These are phyloP conservation scores for Acanthamoeba royreba DNA, from an alignment of 208 protist genomes.

Conservation along the genomic window DNA sequence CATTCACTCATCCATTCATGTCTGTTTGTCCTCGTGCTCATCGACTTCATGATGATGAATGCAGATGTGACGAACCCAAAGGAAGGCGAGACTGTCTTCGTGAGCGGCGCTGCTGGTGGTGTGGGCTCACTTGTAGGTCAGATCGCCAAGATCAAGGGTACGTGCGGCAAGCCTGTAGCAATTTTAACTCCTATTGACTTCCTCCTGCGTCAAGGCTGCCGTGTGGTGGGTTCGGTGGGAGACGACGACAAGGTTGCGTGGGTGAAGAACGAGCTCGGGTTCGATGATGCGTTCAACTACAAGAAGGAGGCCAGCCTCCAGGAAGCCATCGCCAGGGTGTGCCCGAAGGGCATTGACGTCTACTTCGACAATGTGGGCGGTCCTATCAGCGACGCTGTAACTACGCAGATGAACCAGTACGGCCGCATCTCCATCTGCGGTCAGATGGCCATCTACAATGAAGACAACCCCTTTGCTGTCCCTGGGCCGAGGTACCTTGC, in stretches of 20 bases:
- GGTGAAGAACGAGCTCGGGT: neutral
- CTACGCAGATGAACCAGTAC: neutral
- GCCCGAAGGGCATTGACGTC: neutral
- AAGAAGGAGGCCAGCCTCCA: neutral
- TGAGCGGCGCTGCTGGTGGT: slow-evolving; percentile 65
- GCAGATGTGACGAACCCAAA: neutral
- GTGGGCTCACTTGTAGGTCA: slow-evolving; percentile 59
- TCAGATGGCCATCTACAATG: neutral
- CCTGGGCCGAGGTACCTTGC: too few species aligned
- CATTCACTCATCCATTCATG: slow-evolving; percentile 16
- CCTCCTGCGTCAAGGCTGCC: too few species aligned
- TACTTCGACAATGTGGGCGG: slow-evolving; percentile 75
- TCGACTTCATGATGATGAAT: too few species aligned
- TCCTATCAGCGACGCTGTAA: neutral
- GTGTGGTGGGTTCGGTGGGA: slow-evolving; percentile 54
- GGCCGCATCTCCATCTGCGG: slow-evolving; percentile 62
- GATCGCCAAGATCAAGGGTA: slow-evolving; percentile 9
- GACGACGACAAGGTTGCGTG: slow-evolving; percentile 59
- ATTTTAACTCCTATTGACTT: too few species aligned
- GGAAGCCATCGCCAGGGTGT: neutral
- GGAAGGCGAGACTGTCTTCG: slow-evolving; percentile 63
- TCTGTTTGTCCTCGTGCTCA: neutral
- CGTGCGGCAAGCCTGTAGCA: too few species aligned
- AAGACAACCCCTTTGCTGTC: neutral
- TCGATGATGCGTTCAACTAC: neutral